phyloP scores from a whole-genome alignment of 1,139 yeast genomes.

The Yamadazyma blattariae region DNA sequence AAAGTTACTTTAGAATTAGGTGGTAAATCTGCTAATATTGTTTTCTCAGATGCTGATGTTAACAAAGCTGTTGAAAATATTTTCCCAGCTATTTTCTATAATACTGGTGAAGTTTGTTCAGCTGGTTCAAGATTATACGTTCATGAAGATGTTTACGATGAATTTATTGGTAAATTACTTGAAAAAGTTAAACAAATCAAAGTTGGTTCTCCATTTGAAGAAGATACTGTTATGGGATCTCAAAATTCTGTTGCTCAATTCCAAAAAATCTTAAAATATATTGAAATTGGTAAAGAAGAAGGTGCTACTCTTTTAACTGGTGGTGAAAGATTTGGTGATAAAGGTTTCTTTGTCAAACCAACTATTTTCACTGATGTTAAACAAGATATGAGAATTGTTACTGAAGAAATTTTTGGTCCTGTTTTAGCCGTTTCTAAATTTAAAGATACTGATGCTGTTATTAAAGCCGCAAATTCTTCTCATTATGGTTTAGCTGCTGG shows the following conservation, averaged over 20 bases:
- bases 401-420: conserved; percentile 88
- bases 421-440: conserved; percentile 76
- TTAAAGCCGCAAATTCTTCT: conserved; percentile 67
- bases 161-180: conserved; percentile 52
- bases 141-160: conserved; percentile 74
- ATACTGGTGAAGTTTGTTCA: conserved; percentile 87
- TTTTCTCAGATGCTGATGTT: conserved; percentile 71
- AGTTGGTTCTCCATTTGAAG: conserved; percentile 78
- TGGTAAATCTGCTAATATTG: conserved; percentile 82
- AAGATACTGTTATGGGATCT: conserved; percentile 76
- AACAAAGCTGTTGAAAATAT: conserved; percentile 57
- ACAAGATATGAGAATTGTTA: conserved; percentile 64
- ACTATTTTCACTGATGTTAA: conserved; percentile 73
- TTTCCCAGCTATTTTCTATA: conserved; percentile 60
- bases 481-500: conserved; percentile 84
- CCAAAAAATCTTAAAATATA: conserved; percentile 70
- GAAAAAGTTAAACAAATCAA: conserved; percentile 50
- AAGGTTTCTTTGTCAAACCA: conserved; percentile 79
- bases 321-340: conserved; percentile 64
- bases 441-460: conserved; percentile 67
- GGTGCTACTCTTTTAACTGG: conserved; percentile 78
- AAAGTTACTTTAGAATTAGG: conserved; percentile 83
- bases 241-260: conserved; percentile 76
- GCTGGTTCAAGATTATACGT: conserved; percentile 83
- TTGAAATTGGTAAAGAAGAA: conserved; percentile 68